These are phyloP conservation scores for Byssothecium circinans DNA, from an alignment of 2,329 filamentous ascomycete species.

Conservation along the genomic window DNA sequence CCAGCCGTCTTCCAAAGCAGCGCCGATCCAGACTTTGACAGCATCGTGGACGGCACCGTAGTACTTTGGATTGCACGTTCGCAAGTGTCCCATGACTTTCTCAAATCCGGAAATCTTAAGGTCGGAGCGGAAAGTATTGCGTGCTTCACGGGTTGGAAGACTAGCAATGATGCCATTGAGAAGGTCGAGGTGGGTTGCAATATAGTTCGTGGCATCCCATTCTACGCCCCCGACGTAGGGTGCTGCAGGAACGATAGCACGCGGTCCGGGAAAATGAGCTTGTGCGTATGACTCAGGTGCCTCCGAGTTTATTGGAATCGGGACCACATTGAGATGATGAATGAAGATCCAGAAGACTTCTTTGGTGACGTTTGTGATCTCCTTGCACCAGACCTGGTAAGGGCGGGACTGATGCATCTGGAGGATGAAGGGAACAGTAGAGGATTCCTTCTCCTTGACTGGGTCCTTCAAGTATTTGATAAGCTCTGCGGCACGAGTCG, in stretches of 20 bases:
- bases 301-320: slow-evolving; percentile 53
- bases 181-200: slow-evolving; percentile 89
- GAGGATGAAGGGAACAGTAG: slow-evolving; percentile 81
- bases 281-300: slow-evolving; percentile 52
- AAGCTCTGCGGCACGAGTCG: slow-evolving; percentile 70
- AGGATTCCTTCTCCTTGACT: slow-evolving; percentile 67
- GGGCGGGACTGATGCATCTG: slow-evolving; percentile 86
- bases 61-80: slow-evolving; percentile 97
- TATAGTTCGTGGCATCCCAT: slow-evolving; percentile 97
- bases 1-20: slow-evolving; percentile 86
- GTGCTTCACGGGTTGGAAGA: slow-evolving; percentile 67
- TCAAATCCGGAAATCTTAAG: slow-evolving; percentile 87
- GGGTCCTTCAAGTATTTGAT: slow-evolving; percentile 80
- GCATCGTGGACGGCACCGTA: slow-evolving; percentile 90
- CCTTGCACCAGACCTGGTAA: slow-evolving; percentile 92
- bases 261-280: slow-evolving; percentile 78
- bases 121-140: slow-evolving; percentile 77
- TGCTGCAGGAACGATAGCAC: slow-evolving; percentile 87
- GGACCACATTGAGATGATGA: slow-evolving; percentile 86
- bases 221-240: slow-evolving; percentile 97
- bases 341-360: slow-evolving; percentile 99
- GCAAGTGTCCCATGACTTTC: slow-evolving; percentile 78
- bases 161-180: slow-evolving; percentile 88
- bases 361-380: slow-evolving; percentile 89
- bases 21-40: slow-evolving; percentile 85